Percentiles rank a stretch among this genome's conserved stretches.
Evolutionary conservation across 2,329 filamentous ascomycete genomes (phyloP).

Genomic region (Phaeosphaeria sp.): DNA sequence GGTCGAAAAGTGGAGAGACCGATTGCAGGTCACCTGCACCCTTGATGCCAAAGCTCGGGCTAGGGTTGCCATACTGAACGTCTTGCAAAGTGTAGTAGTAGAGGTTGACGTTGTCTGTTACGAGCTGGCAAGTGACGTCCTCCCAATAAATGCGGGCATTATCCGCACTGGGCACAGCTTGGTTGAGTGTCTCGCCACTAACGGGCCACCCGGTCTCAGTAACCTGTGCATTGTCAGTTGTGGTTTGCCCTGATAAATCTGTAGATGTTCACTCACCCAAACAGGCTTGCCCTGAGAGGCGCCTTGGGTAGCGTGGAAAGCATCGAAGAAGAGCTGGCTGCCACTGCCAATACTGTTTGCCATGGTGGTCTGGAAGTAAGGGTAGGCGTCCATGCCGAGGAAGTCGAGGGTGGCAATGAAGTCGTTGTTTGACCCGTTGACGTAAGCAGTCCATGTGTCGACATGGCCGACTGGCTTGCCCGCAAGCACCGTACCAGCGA

Average conservation of each 20-base stretch:
- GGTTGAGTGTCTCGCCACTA: constrained; percentile 67
- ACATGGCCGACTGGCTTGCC: constrained; percentile 77
- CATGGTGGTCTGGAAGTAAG: constrained; percentile 77
- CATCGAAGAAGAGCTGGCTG: constrained; percentile 71
- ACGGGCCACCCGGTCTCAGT: constrained; percentile 91
- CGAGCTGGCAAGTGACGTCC: constrained; percentile 73
- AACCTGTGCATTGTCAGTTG: constrained; percentile 44
- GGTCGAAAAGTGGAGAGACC: constrained; percentile 42
- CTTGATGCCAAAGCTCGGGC: constrained; percentile 75
- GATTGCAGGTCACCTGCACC: constrained; percentile 50
- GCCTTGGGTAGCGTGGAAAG: constrained; percentile 65
- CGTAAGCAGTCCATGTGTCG: constrained; percentile 79
- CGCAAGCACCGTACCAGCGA: constrained; percentile 67
- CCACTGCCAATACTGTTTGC: constrained; percentile 65
- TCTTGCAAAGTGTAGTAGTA: constrained; percentile 82
- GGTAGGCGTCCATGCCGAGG: constrained; percentile 83
- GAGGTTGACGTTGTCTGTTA: constrained; percentile 63
- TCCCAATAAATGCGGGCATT: constrained; percentile 86
- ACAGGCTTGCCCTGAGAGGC: constrained; percentile 72
- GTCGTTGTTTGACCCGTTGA: constrained; percentile 73
- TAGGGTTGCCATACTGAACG: constrained; percentile 62
- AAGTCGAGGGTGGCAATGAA: constrained; percentile 77
- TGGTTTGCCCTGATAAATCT: not conserved
- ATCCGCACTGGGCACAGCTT: constrained; percentile 65
- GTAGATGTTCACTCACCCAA: constrained; percentile 58